Percentiles rank a stretch among this genome's conserved stretches.
Evolutionary conservation across 148 eudicot genomes (phyloP).

Genomic region (Vaccinium darrowii): DNA sequence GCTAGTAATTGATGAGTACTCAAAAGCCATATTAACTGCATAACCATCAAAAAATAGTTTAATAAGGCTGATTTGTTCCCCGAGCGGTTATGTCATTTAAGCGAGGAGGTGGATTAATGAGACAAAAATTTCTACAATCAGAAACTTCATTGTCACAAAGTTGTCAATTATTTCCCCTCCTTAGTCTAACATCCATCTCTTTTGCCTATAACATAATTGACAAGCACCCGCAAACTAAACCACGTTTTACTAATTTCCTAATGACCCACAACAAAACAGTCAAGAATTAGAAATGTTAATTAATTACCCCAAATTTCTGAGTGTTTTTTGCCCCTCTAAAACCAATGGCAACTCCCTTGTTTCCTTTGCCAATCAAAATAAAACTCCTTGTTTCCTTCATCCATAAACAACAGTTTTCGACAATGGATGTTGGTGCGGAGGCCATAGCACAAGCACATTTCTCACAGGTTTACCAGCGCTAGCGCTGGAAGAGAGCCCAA

Average conservation of each 20-base stretch:
- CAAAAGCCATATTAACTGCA: constrained; percentile 81
- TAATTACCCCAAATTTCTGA: neutral
- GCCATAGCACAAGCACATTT: no score
- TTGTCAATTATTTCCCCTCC: neutral
- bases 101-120: neutral
- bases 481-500: no score
- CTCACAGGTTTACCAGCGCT: no score
- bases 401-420: neutral
- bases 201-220: neutral
- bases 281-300: neutral
- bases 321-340: neutral
- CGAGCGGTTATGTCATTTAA: neutral
- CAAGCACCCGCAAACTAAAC: neutral
- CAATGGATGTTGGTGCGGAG: neutral
- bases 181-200: neutral
- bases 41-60: constrained; percentile 9
- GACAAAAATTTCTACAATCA: neutral
- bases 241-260: neutral
- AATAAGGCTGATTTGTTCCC: neutral
- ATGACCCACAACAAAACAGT: neutral
- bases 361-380: neutral
- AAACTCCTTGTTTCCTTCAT: neutral
- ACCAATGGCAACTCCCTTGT: neutral
- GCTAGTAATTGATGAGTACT: constrained; percentile 83
- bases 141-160: neutral